Base-by-base conservation (phyloP, 805 yeast species). In the Candida coquimbonensis region DNA sequence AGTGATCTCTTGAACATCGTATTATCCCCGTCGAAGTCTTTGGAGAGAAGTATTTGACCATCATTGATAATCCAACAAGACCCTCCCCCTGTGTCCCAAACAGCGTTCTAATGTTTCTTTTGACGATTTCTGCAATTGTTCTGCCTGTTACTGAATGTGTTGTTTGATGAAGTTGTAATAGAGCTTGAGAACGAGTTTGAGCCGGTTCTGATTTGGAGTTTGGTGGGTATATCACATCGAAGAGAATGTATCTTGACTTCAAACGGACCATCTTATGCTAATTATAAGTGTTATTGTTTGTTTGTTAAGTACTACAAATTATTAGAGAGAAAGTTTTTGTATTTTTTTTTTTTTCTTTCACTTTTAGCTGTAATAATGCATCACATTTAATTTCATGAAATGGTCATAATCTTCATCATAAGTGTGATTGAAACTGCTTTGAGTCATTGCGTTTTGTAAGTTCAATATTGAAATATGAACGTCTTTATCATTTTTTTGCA, bases 21-120 rank as follows among this genome's bases (percentile, higher is more conserved):
- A 91, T 56, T 5, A 90, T 90, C 0, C 97, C 97, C 0, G 89
- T 81, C 0, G 89, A 80, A 0, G 97, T 89, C 55, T 74, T 75
- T 45, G 78, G 78, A 14, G 93, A 85, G 63, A 87, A 90, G 61
- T 89, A 89, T 59, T 88, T 87, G 43, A 90, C 64, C 14, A 78
- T 74, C 5, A 86, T 59, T 29, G 82, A 73, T 48, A 78, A 65
- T 1, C 81, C 78, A 5, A 78, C 78, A 17, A 73, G 69, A 0
- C 93, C 95, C 0, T 77, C 57, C 0, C 96, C 96, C 45, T 72
- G 67, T 44, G 87, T 96, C 2, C 98, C 98, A 60, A 83, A 87
- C 51, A 80, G 73, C 26, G 72, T 72, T 48, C 76, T 78, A 8
- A 90, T 62, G 3, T 78, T 70, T 14, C 70, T 68, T 49, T 83